Base-by-base conservation (phyloP, 805 yeast genomes). In the Teunomyces pallodes region DNA sequence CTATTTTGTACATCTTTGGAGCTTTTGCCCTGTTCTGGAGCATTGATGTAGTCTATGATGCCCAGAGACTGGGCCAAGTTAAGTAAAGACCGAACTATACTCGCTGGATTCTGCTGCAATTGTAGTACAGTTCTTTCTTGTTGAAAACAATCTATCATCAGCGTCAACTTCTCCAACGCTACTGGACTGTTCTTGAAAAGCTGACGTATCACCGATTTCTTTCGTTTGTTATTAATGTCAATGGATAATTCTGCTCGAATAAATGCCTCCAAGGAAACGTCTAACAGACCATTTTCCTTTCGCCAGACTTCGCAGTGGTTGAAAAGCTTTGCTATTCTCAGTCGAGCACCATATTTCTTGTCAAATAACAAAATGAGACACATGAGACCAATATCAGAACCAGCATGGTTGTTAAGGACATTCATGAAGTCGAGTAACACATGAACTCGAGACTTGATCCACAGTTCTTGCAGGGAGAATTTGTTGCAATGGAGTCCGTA, bases 381-480 rank as follows among this genome's bases (percentile, higher is more conserved):
- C 43, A 72, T 43, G 14, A 71, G 53, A 7, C 67, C 60, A 46
- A 72, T 61, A 35, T 67, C 72, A 17, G 68, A 51, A 8, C 70
- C 69, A 3, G 64, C 46, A 10, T 64, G 67, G n/a, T 61, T 58
- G 9, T 59, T 58, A 3, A 52, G 14, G 63, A 83, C 64, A 51
- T 72, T 76, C 49, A 83, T 55, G 26, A 82, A 64, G 48, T 82
- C 81, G 10, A 84, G 53, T 1, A 84, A 56, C 40, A 75, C 63
- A 27, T 76, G 70, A 0, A 75, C 62, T 41, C 70, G 67, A 16
- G 72, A 73, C 55, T 55, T 72, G 9, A 75, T 54, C 89, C 89
- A 84, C 9, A 70, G 62, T 5, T 83, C 80, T 3, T 75, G 67
- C 12, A 77, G 64, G 1, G 76, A 68, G 20, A 81, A 62, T 52